Base-by-base conservation (phyloP, 768 basidiomycete species). In the Gelatoporia subvermispora region DNA sequence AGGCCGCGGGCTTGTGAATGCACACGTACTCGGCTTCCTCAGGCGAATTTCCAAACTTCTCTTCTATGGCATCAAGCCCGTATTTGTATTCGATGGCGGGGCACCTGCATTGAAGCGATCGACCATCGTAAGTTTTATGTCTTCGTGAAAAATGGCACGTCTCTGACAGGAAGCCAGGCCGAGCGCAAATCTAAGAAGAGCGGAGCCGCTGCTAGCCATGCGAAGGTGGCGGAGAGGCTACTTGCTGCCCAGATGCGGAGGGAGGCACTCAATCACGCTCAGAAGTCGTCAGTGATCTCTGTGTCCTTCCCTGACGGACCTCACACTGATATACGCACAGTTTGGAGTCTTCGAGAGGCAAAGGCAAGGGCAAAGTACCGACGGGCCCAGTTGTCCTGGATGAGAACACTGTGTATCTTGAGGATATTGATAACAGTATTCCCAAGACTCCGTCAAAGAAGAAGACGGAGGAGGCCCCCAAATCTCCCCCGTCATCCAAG, bases 61-160 rank as follows among this genome's bases (percentile, higher is more conserved):
- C 37, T 98, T 94, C 69, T 93, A 96, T 62, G 96, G 96, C 11
- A 95, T 98, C 64, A 94, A 90, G 65, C 96, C 96, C 0, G 94
- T 99, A 31, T 99, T 99, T 60, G 94, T 99, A 11, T 99, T 99
- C 61, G 96, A 99, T 66, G 96, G 96, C 18, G 94, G 93, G 28
- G 96, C 95, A 3, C 96, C 96, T 3, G 79, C 72, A 10, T 66
- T 99, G 59, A 99, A 99, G 72, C 79, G 85, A 60, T 74, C 77
- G 43, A 98, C 96, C 3, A 84, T 99, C 55, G 94, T 93, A 57
- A 48, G 87, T 69, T 7, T 13, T 13, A 31, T 13, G 28, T 31
- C 5, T 13, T n/a, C n/a, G n/a, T 31, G 28, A 31, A 31, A 31
- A 10, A 18, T 34, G 31, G 25, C 22, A 34, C 23, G 4, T 20